phyloP scores from a whole-genome alignment of 345 rosid species.

The Rhodamnia rubescens region DNA sequence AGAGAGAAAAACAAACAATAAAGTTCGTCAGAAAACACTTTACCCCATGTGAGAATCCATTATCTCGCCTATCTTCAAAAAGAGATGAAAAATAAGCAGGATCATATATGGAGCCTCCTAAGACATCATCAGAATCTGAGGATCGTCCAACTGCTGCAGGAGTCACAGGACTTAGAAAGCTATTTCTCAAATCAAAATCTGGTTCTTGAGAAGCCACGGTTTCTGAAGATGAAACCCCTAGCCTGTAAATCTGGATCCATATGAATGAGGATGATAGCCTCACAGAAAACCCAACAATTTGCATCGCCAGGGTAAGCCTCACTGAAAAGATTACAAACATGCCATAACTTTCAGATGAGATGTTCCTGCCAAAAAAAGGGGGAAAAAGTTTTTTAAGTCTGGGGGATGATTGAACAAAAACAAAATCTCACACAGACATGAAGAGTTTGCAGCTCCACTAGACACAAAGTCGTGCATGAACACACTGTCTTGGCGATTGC shows the following conservation, averaged over 20 bases:
- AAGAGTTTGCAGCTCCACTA: not conserved
- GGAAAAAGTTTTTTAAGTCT: not conserved
- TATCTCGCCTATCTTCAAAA: constrained; percentile 41
- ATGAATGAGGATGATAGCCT: constrained; percentile 66
- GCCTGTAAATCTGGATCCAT: constrained; percentile 88
- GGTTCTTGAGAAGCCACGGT: constrained; percentile 22
- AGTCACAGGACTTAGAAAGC: constrained; percentile 47
- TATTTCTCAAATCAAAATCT: constrained; percentile 53
- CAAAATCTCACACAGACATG: not conserved
- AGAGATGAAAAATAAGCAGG: constrained; percentile 56
- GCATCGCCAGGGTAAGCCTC: constrained; percentile 73
- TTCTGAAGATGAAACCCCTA: constrained; percentile 50
- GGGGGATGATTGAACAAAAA: not conserved
- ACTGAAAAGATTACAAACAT: constrained; percentile 50
- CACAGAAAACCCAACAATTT: constrained; percentile 59
- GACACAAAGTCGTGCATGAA: not conserved
- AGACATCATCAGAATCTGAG: constrained; percentile 43
- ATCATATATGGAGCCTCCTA: constrained; percentile 56
- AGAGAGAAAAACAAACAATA: not conserved
- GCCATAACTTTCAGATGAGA: constrained; percentile 44
- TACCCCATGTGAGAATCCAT: constrained; percentile 22
- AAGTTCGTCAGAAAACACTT: not conserved
- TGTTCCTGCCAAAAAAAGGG: constrained; percentile 29
- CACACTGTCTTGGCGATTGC: not conserved
- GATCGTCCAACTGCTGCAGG: constrained; percentile 18